Conservation (phyloP, 805 yeast species). For the Zygoascus flipseniorum region DNA sequence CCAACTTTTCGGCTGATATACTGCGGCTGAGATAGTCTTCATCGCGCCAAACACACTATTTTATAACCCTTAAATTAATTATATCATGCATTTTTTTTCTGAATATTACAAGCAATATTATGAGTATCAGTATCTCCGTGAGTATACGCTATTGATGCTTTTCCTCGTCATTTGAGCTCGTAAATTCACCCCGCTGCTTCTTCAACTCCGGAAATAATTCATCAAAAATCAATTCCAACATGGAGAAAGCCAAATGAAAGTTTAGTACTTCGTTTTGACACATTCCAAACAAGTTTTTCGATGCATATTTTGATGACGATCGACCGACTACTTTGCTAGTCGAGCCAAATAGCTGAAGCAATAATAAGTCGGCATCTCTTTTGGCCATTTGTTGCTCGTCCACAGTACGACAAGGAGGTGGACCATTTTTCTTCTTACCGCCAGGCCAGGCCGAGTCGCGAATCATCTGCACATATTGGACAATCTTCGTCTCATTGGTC, state of each 20-base stretch:
- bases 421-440: constrained; percentile 33
- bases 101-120: too few species aligned
- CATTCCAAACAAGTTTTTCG: constrained; percentile 50
- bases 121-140: too few species aligned
- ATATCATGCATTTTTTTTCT: too few species aligned
- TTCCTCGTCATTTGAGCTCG: too few species aligned
- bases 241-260: constrained; percentile 48
- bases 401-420: constrained; percentile 32
- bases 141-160: too few species aligned
- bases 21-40: neutral
- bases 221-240: constrained; percentile 49
- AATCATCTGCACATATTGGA: constrained; percentile 18
- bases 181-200: too few species aligned
- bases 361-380: constrained; percentile 49
- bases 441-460: constrained; percentile 41
- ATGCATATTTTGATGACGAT: constrained; percentile 54
- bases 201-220: constrained; percentile 28
- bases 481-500: constrained; percentile 19
- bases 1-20: neutral
- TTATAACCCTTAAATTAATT: too few species aligned
- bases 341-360: constrained; percentile 55
- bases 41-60: neutral
- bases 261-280: constrained; percentile 68
- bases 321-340: constrained; percentile 69
- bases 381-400: constrained; percentile 45